Conservation (phyloP, 2,329 filamentous ascomycete species). For the Aspergillus pseudotamarii region DNA sequence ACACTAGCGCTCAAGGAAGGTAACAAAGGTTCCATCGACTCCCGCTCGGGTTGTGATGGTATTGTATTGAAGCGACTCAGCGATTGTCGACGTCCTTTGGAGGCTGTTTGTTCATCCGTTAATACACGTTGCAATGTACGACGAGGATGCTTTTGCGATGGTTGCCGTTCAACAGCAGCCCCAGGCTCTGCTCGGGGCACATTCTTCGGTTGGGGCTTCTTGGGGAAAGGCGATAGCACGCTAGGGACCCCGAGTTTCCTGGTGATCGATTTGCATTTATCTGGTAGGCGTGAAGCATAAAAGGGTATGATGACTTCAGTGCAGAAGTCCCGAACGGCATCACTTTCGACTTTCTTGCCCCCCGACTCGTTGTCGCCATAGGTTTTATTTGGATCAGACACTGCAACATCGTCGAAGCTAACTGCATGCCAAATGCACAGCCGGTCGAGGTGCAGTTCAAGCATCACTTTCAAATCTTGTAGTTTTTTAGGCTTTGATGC, state of each 20-base stretch:
- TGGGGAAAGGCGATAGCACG: slow-evolving; percentile 39
- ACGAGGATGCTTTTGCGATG: slow-evolving; percentile 31
- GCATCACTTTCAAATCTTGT: slow-evolving; percentile 46
- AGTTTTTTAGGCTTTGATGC: slow-evolving; percentile 41
- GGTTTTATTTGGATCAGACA: slow-evolving; percentile 30
- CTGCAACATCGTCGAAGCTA: slow-evolving; percentile 39
- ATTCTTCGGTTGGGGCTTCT: slow-evolving; percentile 35
- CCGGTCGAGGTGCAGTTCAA: slow-evolving; percentile 52
- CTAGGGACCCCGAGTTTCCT: slow-evolving; percentile 51
- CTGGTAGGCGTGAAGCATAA: slow-evolving; percentile 51
- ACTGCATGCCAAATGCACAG: slow-evolving; percentile 56
- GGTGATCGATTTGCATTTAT: slow-evolving; percentile 49
- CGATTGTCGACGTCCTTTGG: slow-evolving; percentile 39
- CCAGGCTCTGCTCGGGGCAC: slow-evolving; percentile 35
- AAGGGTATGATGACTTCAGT: slow-evolving; percentile 55
- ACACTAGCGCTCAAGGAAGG: slow-evolving; percentile 39
- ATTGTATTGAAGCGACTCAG: slow-evolving; percentile 48
- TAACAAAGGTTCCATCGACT: slow-evolving; percentile 45
- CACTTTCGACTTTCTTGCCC: slow-evolving; percentile 42
- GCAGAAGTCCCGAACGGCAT: slow-evolving; percentile 53
- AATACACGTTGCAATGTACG: slow-evolving; percentile 50
- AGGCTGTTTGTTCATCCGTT: slow-evolving; percentile 46
- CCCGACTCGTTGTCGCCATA: slow-evolving; percentile 32
- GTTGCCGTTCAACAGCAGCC: slow-evolving; percentile 33
- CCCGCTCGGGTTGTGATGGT: slow-evolving; percentile 43